Conservation (phyloP, 108 stramenopile genomes). For the Cyclotella distinguenda region DNA sequence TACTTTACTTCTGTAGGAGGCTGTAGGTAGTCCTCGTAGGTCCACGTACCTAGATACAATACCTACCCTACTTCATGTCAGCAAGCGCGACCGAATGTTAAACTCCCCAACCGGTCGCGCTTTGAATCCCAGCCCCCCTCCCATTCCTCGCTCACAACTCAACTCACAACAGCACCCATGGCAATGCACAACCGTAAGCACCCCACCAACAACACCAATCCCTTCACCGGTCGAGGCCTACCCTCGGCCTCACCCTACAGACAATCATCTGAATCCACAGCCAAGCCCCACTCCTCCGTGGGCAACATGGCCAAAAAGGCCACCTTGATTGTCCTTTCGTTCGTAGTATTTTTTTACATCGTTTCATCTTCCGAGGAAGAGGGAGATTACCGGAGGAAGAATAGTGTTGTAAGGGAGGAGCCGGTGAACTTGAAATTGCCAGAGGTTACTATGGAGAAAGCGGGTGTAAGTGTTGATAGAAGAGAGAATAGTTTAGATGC, state of each 20-base stretch:
- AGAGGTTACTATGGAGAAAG: neutral
- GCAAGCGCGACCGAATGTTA: too few relatives aligned
- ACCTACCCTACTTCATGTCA: too few relatives aligned
- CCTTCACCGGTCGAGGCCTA: constrained; percentile 19
- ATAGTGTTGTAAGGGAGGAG: neutral
- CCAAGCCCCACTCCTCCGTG: constrained; percentile 1
- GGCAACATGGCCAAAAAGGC: constrained; percentile 15
- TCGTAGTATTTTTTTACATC: constrained; percentile 3
- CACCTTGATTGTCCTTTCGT: constrained; percentile 5
- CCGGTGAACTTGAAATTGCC: neutral
- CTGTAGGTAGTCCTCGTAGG: too few relatives aligned
- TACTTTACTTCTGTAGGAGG: too few relatives aligned
- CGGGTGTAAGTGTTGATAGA: neutral
- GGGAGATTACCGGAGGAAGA: neutral
- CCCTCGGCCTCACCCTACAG: constrained; percentile 17
- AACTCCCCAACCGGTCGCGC: too few relatives aligned
- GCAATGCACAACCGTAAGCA: constrained; percentile 11
- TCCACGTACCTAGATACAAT: too few relatives aligned
- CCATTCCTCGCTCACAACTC: neutral
- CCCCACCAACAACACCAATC: constrained; percentile 3
- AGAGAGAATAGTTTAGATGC: neutral
- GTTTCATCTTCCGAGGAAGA: neutral
- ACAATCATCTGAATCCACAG: neutral
- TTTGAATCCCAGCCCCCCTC: neutral
- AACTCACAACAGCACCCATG: neutral